Base-by-base conservation (phyloP, 2,329 filamentous ascomycete genomes). In the Sporothrix globosa region DNA sequence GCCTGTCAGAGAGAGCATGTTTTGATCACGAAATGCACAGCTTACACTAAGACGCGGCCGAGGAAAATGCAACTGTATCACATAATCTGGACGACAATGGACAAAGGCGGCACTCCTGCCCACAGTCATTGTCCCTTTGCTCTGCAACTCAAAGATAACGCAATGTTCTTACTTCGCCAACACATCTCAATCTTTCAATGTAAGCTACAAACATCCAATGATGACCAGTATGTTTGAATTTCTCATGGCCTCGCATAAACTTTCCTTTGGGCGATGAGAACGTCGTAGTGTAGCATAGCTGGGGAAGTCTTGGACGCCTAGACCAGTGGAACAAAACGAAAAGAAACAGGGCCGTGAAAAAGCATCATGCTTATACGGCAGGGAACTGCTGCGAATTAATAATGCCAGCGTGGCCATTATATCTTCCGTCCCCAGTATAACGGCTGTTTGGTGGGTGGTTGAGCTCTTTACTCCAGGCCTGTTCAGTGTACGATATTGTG, bases 291-390 rank as follows among this genome's bases (percentile, higher is more conserved):
- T 50, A 30, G 3, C 61, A 65, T 50, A 34, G 17, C 21, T 11
- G 1, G 46, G 4, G 48, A 27, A 53, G 48, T 46, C 46, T 14
- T 34, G 44, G 21, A 19, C 4, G 34, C 56, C 39, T n/a, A 17
- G 58, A 14, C 54, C 30, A 41, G 21, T 60, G 13, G 19, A 61
- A 46, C n/a, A 48, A 27, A 24, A 24, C 14, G 24, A 44, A 30
- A n/a, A 52, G 27, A 46, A 52, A 24, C 27, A 27, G 46, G 24
- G 44, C 17, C 60, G 41, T 65, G 61, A 65, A 44, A 65, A 44
- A 65, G 61, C 61, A 34, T 50, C 61, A 10, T 65, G 61, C 60
- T n/a, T 63, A 63, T 63, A 48, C 60, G 44, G 60, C 44, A 50
- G 61, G 24, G 44, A 65, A 65, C 44, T 65, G 41, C 27, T 24